Evolutionary conservation across 2,329 filamentous ascomycete species (phyloP), one percentile per base, ranked within the genome.

Genomic region (Fusarium begoniae): DNA sequence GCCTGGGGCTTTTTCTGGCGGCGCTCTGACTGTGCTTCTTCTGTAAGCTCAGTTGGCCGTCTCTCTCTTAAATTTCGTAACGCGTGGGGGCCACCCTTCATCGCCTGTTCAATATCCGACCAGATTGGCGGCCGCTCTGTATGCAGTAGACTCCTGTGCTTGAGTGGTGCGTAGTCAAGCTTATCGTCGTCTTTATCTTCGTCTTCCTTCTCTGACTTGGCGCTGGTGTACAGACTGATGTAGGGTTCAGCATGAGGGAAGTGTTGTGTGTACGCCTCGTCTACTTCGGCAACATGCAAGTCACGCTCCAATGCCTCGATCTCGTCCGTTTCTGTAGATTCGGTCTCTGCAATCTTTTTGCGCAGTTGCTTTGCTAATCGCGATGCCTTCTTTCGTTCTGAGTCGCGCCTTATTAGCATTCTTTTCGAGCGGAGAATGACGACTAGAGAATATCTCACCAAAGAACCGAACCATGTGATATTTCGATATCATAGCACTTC

Each of bases 381-480:
- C 57, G 87, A 87, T 35, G 92, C 92, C 82, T 94, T 95, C 82
- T 94, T 91, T 54, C 92, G 88, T 75, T 94, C 92, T 93, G 70
- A 22, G 32, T 55, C 12, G 20, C n/a, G 15, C 28, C n/a, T 55
- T 44, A 47, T 79, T 53, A 78, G 71, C n/a, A 11, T 15, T 45
- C 28, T n/a, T 44, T 40, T 26, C 22, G 15, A 30, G 14, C 22
- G n/a, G 17, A 48, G 10, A 62, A n/a, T 10, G 20, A 13, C 9
- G 18, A 6, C 14, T 11, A 30, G 8, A 45, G 8, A 28, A 38
- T 8, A 17, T 77, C 87, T 58, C 85, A 93, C 93, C 94, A 82
- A 96, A 96, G 80, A 96, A 96, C 35, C 94, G 87, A 57, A 96
- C 90, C 89, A 94, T 95, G 81, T 96, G 93, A 77, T 95, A 96